A percentile compares a stretch with the other conserved stretches of the same genome.
Evolutionary conservation across 2,329 filamentous ascomycete genomes (phyloP).

Genomic region (Scortechinia acanthostroma): DNA sequence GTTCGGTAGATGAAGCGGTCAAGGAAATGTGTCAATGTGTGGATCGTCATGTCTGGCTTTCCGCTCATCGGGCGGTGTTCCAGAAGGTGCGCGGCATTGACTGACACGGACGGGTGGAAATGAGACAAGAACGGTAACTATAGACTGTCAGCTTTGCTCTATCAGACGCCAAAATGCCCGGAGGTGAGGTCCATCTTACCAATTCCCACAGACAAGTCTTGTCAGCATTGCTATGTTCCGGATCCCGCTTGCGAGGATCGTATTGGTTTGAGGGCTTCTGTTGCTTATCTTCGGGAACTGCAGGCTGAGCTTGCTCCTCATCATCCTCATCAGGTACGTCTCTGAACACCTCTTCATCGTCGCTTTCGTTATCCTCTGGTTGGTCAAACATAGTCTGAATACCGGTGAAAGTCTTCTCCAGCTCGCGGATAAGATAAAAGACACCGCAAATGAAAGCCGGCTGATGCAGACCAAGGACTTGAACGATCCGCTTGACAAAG

Average conservation of each 20-base stretch:
- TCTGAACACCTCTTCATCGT: conserved; percentile 52
- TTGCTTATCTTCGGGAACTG: conserved; percentile 13
- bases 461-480: conserved; percentile 81
- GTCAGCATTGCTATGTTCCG: conserved; percentile 88
- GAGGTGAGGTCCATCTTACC: no score
- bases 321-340: conserved; percentile 52
- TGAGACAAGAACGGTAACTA: conserved; percentile 57
- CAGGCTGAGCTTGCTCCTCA: conserved; percentile 44
- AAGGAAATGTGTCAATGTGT: conserved; percentile 89
- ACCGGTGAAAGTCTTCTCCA: conserved; percentile 73
- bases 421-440: conserved; percentile 79
- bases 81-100: conserved; percentile 72
- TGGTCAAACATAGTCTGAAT: conserved; percentile 73
- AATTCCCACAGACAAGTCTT: conserved; percentile 89
- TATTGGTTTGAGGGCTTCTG: conserved; percentile 39
- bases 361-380: conserved; percentile 70
- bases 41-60: conserved; percentile 84
- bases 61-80: conserved; percentile 24
- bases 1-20: conserved; percentile 98
- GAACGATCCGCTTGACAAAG: conserved; percentile 87
- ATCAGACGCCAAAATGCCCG: no score
- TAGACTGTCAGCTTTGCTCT: not conserved
- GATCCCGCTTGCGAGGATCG: conserved; percentile 84
- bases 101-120: conserved; percentile 85
- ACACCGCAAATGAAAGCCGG: conserved; percentile 87